These are phyloP conservation scores for Cordyceps farinosa DNA, from an alignment of 2,329 filamentous ascomycete genomes.

Conservation along the genomic window DNA sequence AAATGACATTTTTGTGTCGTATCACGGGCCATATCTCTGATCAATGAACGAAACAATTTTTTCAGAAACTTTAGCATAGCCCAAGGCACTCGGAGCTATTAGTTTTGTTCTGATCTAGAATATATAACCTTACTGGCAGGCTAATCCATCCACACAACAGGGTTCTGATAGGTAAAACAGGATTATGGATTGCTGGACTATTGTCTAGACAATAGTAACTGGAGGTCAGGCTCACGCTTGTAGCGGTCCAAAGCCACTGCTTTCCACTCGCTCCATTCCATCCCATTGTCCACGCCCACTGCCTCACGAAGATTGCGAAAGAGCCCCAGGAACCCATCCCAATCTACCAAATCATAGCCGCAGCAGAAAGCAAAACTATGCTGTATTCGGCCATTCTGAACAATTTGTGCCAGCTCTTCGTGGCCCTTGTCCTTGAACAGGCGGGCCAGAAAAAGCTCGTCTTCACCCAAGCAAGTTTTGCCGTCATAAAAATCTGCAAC, in stretches of 20 bases:
- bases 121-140: too few species aligned
- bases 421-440: constrained; percentile 31
- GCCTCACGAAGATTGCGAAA: constrained; percentile 38
- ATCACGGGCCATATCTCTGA: too few species aligned
- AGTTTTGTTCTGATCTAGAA: too few species aligned
- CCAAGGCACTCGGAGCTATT: too few species aligned
- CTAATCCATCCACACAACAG: too few species aligned
- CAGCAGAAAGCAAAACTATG: constrained; percentile 41
- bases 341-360: constrained; percentile 40
- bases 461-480: constrained; percentile 32
- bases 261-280: constrained; percentile 40
- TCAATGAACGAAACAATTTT: too few species aligned
- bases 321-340: constrained; percentile 40
- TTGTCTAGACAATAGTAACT: constrained; percentile 20
- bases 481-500: constrained; percentile 41
- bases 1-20: too few species aligned
- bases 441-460: constrained; percentile 36
- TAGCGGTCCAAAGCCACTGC: constrained; percentile 33
- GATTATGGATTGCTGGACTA: background rate
- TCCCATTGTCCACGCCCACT: constrained; percentile 29
- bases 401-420: constrained; percentile 33
- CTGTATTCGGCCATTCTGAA: constrained; percentile 36
- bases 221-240: constrained; percentile 25
- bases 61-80: too few species aligned
- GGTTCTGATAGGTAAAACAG: too few species aligned